These are phyloP conservation scores for Scopulariopsis brevicaulis DNA, from an alignment of 2,329 filamentous ascomycete genomes.

Conservation along the genomic window DNA sequence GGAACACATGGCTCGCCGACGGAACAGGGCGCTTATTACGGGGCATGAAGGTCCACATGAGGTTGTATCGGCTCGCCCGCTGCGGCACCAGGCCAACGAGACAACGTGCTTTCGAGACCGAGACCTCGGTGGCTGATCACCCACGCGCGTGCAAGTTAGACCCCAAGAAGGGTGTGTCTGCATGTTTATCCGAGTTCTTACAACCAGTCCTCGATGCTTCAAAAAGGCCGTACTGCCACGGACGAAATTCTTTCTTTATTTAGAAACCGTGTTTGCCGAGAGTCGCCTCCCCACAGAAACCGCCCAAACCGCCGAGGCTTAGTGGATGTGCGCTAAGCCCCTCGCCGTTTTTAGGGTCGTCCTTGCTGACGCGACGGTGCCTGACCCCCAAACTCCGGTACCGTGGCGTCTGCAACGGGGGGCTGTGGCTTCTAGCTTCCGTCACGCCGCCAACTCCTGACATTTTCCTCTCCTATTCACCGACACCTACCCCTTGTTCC, in stretches of 20 bases:
- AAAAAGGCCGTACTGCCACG: neutral
- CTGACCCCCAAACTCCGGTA: neutral
- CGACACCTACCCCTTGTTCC: neutral
- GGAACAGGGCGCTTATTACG: neutral
- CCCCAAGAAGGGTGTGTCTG: neutral
- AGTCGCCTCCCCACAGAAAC: neutral
- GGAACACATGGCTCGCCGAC: neutral
- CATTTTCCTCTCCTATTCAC: neutral
- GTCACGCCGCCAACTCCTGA: neutral
- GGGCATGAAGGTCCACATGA: neutral
- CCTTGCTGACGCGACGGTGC: neutral
- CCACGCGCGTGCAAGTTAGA: neutral
- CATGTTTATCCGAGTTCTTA: neutral
- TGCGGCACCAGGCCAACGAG: neutral
- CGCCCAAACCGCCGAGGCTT: neutral
- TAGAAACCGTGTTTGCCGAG: neutral
- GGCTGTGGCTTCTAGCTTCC: constrained; percentile 2
- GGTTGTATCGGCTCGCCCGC: neutral
- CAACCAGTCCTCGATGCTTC: neutral
- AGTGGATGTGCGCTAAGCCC: neutral
- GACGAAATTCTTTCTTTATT: neutral
- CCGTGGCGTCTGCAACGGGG: neutral
- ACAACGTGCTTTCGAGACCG: neutral
- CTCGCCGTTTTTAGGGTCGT: neutral
- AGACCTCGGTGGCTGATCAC: neutral